These are phyloP conservation scores for Solanum sitiens DNA, from an alignment of 257 asterid genomes.

Conservation along the genomic window DNA sequence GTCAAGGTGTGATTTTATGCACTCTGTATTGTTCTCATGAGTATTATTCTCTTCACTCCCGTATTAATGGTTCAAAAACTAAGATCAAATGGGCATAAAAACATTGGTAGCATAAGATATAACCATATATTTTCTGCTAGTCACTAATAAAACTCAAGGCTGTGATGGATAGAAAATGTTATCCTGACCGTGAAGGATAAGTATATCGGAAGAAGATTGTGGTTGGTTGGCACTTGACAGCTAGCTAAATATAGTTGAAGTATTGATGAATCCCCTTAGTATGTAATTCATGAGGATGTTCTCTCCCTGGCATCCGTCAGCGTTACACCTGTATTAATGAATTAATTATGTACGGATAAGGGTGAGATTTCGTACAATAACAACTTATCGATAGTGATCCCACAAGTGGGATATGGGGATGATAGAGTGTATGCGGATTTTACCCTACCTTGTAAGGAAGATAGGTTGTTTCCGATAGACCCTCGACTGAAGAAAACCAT, in stretches of 20 bases:
- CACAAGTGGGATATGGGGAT: background rate
- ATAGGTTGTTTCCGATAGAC: background rate
- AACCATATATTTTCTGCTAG: background rate
- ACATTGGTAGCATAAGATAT: background rate
- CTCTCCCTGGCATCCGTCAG: background rate
- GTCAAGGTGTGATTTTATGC: slow-evolving; percentile 38
- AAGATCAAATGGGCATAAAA: background rate
- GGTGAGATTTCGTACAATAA: background rate
- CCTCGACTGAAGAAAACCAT: background rate
- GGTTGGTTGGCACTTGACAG: background rate
- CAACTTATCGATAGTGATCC: background rate
- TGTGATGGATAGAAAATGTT: background rate
- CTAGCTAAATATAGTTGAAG: background rate
- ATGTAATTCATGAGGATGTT: background rate
- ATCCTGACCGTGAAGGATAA: background rate
- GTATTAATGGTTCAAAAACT: background rate
- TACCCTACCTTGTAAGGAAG: background rate
- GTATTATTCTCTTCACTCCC: background rate
- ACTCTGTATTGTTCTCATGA: background rate
- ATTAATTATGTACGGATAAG: background rate
- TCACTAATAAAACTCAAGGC: background rate
- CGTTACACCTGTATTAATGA: background rate
- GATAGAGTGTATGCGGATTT: background rate
- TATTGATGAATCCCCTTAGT: background rate
- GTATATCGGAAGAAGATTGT: background rate